Evolutionary conservation across 2,329 filamentous ascomycete species (phyloP).

Genomic region (Cladorrhinum sp.): DNA sequence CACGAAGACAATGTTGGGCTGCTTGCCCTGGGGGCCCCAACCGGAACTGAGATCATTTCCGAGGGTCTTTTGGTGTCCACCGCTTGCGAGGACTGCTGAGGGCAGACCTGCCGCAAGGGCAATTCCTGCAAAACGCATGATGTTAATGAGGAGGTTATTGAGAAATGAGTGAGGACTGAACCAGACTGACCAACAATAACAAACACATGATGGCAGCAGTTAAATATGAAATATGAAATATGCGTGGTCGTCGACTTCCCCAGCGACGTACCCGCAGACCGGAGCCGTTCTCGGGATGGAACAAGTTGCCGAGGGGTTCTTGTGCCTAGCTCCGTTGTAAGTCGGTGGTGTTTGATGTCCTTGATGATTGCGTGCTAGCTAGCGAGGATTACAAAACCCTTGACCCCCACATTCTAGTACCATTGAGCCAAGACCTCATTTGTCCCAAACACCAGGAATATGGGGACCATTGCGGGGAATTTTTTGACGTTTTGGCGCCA

Average conservation of each 20-base stretch:
- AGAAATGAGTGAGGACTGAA: background rate
- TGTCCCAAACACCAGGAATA: background rate
- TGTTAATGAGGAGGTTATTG: background rate
- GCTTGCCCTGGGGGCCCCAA: constrained; percentile 11
- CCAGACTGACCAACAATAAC: background rate
- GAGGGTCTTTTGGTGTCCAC: constrained; percentile 19
- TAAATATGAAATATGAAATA: background rate
- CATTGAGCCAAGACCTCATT: background rate
- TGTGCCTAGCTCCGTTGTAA: background rate
- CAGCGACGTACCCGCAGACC: too few relatives aligned
- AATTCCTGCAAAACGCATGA: constrained; percentile 21
- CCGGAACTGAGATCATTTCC: background rate
- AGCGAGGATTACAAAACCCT: constrained; percentile 13
- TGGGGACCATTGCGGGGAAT: background rate
- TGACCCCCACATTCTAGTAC: constrained; percentile 4
- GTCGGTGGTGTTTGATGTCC: background rate
- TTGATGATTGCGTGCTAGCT: constrained; percentile 18
- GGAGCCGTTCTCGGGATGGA: background rate
- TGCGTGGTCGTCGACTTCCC: too few relatives aligned
- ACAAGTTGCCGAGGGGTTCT: background rate
- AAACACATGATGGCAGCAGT: background rate
- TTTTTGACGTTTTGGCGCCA: background rate
- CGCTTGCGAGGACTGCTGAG: constrained; percentile 1
- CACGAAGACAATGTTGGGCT: constrained; percentile 59
- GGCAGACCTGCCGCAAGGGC: constrained; percentile 19